These are phyloP conservation scores for Colletotrichum tanaceti DNA, from an alignment of 2,329 filamentous ascomycete species.

Conservation along the genomic window DNA sequence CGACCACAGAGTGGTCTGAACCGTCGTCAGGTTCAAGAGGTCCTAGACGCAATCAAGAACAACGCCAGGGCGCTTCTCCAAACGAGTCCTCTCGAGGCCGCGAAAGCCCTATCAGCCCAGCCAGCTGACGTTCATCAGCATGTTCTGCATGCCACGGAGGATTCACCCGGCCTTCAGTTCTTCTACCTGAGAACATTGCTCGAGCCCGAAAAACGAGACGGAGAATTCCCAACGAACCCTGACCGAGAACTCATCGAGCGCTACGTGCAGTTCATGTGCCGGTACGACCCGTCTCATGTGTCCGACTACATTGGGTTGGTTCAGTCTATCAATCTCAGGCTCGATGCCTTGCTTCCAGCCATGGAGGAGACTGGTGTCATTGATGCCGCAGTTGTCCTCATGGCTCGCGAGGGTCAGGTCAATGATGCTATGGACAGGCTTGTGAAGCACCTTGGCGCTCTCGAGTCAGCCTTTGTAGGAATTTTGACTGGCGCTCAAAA, in stretches of 20 bases:
- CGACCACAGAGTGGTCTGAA: constrained; percentile 71
- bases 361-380: constrained; percentile 92
- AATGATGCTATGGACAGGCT: constrained; percentile 86
- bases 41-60: constrained; percentile 73
- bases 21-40: constrained; percentile 77
- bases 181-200: constrained; percentile 81
- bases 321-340: constrained; percentile 78
- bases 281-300: constrained; percentile 83
- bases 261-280: constrained; percentile 93
- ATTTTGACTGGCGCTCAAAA: constrained; percentile 73
- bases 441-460: constrained; percentile 80
- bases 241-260: constrained; percentile 77
- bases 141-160: constrained; percentile 70
- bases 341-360: constrained; percentile 80
- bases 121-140: constrained; percentile 74
- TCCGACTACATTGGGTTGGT: constrained; percentile 84
- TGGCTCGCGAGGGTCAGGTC: constrained; percentile 88
- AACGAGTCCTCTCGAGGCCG: constrained; percentile 74
- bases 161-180: constrained; percentile 75
- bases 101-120: constrained; percentile 71
- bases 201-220: constrained; percentile 61
- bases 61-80: constrained; percentile 75
- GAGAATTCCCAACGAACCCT: constrained; percentile 46
- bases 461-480: constrained; percentile 82
- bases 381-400: constrained; percentile 90